Conservation (phyloP, 2,329 filamentous ascomycete genomes). For the Geosmithia putterillii region DNA sequence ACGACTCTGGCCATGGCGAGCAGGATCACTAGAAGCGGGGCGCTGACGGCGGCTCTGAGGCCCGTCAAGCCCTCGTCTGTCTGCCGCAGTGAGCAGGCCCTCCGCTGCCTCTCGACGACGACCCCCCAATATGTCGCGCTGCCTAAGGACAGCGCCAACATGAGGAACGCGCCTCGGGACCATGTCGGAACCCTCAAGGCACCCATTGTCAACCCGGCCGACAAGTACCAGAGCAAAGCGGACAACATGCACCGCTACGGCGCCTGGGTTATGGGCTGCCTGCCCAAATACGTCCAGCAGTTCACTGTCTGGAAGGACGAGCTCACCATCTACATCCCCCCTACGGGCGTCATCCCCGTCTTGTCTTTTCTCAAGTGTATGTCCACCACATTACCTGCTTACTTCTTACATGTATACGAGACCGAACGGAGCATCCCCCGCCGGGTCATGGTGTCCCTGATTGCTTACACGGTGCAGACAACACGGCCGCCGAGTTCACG, state of each 20-base stretch:
- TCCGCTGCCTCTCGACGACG: slow-evolving; percentile 39
- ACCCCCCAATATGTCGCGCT: slow-evolving; percentile 37
- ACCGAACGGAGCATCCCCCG: too few species aligned
- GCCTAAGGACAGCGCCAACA: slow-evolving; percentile 51
- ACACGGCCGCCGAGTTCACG: slow-evolving; percentile 94
- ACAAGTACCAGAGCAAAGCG: slow-evolving; percentile 82
- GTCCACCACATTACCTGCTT: slow-evolving; percentile 4
- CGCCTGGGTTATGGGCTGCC: slow-evolving; percentile 88
- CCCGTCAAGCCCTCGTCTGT: slow-evolving; percentile 30
- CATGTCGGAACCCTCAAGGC: slow-evolving; percentile 54
- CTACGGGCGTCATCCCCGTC: slow-evolving; percentile 77
- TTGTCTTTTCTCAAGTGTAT: slow-evolving; percentile 83
- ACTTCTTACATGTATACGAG: neutral
- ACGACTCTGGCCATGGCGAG: slow-evolving; percentile 39
- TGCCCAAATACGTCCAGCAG: slow-evolving; percentile 98
- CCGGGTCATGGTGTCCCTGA: neutral
- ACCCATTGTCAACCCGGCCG: slow-evolving; percentile 78
- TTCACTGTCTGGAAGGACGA: slow-evolving; percentile 99
- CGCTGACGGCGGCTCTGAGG: slow-evolving; percentile 42
- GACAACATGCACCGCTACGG: slow-evolving; percentile 89
- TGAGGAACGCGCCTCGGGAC: slow-evolving; percentile 51
- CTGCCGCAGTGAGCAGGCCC: slow-evolving; percentile 24
- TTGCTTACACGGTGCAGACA: slow-evolving; percentile 40
- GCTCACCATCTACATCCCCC: slow-evolving; percentile 85
- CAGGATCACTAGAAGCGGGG: slow-evolving; percentile 44